Conservation (phyloP, 768 basidiomycete species). For the Mycena metata region DNA sequence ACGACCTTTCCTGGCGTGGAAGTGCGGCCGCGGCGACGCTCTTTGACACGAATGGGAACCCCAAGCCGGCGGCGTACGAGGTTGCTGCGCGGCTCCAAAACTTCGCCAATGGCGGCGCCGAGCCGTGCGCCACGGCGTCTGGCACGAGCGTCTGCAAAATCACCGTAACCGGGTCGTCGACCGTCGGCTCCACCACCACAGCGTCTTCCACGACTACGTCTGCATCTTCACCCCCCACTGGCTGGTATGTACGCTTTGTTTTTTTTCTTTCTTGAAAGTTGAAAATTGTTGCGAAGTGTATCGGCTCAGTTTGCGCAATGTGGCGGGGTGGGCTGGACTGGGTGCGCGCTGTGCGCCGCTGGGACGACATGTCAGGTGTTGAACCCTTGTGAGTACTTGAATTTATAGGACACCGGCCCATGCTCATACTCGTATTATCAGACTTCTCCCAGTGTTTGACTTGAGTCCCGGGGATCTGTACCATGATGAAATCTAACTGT, state of each 20-base stretch:
- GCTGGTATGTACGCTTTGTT: constrained; percentile 19
- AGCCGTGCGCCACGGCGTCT: constrained; percentile 28
- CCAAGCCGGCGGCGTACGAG: constrained; percentile 35
- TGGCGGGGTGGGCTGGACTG: constrained; percentile 21
- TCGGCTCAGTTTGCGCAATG: constrained; percentile 13
- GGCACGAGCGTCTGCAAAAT: constrained; percentile 31
- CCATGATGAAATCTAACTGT: no score
- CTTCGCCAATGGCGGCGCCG: constrained; percentile 26
- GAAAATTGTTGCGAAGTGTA: background rate
- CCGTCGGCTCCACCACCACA: constrained; percentile 5
- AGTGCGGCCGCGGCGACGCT: constrained; percentile 34
- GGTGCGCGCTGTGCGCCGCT: constrained; percentile 1
- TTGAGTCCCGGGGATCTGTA: background rate
- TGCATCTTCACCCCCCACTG: constrained; percentile 3
- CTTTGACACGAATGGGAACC: constrained; percentile 32
- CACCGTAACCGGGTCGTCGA: background rate
- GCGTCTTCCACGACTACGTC: constrained; percentile 9
- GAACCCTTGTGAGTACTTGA: constrained; percentile 14
- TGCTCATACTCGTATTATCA: background rate
- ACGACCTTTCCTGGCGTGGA: constrained; percentile 37
- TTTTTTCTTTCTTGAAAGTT: no score
- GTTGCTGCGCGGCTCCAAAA: constrained; percentile 33
- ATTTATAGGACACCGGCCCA: background rate
- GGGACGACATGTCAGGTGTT: constrained; percentile 12
- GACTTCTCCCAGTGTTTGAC: constrained; percentile 14